Evolutionary conservation across 2,329 filamentous ascomycete species (phyloP).

Genomic region (Lasiodiplodia hormozganensis): DNA sequence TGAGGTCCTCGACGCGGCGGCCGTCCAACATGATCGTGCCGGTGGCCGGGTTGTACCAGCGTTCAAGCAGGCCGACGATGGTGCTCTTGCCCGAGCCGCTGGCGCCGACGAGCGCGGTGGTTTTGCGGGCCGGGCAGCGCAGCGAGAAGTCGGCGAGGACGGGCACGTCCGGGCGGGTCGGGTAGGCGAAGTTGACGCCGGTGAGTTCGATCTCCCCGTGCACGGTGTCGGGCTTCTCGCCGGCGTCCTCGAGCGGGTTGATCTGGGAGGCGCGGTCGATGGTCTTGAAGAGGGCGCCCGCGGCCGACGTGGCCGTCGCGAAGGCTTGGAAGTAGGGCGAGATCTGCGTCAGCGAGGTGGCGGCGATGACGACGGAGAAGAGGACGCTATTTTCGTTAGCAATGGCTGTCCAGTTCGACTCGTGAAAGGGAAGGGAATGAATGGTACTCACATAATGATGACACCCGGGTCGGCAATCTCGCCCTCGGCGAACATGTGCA

Average conservation of each 20-base stretch:
- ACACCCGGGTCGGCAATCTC: conserved; percentile 43
- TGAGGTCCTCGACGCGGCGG: conserved; percentile 79
- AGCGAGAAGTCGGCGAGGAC: conserved; percentile 87
- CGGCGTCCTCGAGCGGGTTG: conserved; percentile 33
- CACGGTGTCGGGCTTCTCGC: conserved; percentile 36
- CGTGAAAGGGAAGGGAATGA: conserved; percentile 20
- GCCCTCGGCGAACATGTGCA: conserved; percentile 41
- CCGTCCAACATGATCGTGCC: conserved; percentile 81
- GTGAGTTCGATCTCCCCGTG: conserved; percentile 70
- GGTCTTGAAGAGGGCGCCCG: conserved; percentile 41
- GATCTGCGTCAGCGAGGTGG: conserved; percentile 22
- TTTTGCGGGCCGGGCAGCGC: conserved; percentile 84
- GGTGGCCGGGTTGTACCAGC: conserved; percentile 89
- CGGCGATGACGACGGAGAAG: conserved; percentile 43
- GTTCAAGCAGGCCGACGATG: conserved; percentile 88
- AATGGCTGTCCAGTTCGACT: conserved; percentile 14
- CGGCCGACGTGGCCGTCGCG: conserved; percentile 43
- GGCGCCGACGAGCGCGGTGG: conserved; percentile 89
- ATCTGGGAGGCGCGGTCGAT: conserved; percentile 28
- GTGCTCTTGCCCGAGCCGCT: conserved; percentile 96
- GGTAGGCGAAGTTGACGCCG: conserved; percentile 91
- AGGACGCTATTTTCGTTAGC: conserved; percentile 38
- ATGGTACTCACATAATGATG: conserved; percentile 40
- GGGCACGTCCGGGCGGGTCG: conserved; percentile 85
- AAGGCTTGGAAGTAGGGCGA: conserved; percentile 31